Conservation (phyloP, 352 stramenopile species). For the Globisporangium barbulae region DNA sequence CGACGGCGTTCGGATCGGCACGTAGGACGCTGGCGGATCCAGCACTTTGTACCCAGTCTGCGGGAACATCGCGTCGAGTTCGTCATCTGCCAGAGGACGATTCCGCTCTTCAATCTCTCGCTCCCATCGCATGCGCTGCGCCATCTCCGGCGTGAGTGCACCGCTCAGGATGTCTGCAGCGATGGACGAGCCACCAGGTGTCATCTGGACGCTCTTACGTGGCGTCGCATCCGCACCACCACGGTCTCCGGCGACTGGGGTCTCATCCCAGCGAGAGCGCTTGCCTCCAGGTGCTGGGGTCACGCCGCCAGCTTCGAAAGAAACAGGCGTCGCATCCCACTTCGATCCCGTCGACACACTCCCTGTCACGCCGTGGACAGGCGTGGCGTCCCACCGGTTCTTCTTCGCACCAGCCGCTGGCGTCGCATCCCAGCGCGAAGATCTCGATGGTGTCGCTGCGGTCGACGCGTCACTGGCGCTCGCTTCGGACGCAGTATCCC, state of each 20-base stretch:
- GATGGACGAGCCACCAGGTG: constrained; percentile 53
- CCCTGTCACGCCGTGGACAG: constrained; percentile 34
- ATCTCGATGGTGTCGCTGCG: constrained; percentile 47
- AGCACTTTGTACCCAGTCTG: constrained; percentile 95
- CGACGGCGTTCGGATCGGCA: constrained; percentile 94
- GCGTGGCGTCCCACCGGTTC: constrained; percentile 85
- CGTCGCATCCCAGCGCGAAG: constrained; percentile 78
- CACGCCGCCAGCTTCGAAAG: constrained; percentile 32
- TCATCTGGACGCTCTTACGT: constrained; percentile 59
- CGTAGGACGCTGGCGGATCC: constrained; percentile 93
- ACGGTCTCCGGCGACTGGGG: constrained; percentile 62
- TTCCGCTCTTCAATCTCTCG: constrained; percentile 97
- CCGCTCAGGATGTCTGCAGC: constrained; percentile 58
- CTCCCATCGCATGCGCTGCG: constrained; percentile 93
- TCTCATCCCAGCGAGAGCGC: constrained; percentile 96
- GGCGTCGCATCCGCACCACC: constrained; percentile 42
- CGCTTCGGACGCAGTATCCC: constrained; percentile 59
- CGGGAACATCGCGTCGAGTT: constrained; percentile 97
- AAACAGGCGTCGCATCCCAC: constrained; percentile 93
- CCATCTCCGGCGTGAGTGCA: constrained; percentile 86
- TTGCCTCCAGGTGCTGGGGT: constrained; percentile 72
- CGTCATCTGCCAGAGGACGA: constrained; percentile 93
- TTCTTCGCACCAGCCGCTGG: constrained; percentile 43
- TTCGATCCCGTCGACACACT: constrained; percentile 40
- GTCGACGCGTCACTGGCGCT: constrained; percentile 27